Evolutionary conservation across 1,139 yeast species (phyloP), one percentile per base, ranked within the genome.

Genomic region (Kodamaea derodonti): DNA sequence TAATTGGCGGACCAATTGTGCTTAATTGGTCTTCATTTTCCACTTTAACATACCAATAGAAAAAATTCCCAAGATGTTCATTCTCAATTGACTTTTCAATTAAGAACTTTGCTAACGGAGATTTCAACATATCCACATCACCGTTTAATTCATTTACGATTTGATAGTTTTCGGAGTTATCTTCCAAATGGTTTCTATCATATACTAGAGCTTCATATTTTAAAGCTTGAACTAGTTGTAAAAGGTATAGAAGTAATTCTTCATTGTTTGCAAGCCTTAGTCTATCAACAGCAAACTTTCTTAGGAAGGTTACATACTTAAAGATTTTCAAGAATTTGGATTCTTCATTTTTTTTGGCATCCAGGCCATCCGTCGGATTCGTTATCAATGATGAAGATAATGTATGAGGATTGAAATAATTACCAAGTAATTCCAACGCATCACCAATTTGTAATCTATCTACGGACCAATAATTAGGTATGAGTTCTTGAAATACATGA

Each of bases 201-300:
- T 40, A 47, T 4, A 64, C 57, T 24, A 62, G 39, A 0, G 69
- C 51, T 41, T 69, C 98, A 54, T 86, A 87, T 43, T 87, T 83
- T 31, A 94, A 72, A 0, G 97, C 96, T 53, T 90, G 97, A 0
- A 94, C 97, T 12, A 94, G 66, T 56, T 94, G 98, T 38, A 94
- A 70, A 42, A 94, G 62, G 50, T 88, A 94, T 38, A 92, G 63
- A 38, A 85, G 80, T 18, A 92, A 58, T 46, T 90, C 97, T 17
- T 76, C 81, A 45, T 86, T 94, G 32, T 78, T 75, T 0, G 97
- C 96, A 39, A 80, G 72, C 39, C 78, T 73, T 35, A 94, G 63
- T 37, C 97, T 62, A 43, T 85, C 85, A 1, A 94, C 95, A 0
- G 98, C 98, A 64, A 87, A 84, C 10, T 84, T 75, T 31, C 97